Conservation (phyloP, 768 basidiomycete genomes). For the Exidia glandulosa region DNA sequence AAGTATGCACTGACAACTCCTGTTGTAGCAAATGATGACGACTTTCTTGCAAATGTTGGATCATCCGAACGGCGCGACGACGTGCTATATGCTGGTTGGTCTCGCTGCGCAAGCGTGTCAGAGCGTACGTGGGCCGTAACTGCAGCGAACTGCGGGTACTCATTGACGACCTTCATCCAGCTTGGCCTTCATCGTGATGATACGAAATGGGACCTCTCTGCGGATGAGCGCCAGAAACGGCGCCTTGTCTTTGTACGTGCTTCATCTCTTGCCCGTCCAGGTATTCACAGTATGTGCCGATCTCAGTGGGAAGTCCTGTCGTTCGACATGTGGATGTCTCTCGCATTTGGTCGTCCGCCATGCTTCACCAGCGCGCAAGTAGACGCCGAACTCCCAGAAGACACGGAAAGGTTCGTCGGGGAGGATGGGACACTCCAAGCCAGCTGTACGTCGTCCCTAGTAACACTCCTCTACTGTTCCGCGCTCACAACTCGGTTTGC, state of each 20-base stretch:
- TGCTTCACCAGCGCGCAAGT: slow-evolving; percentile 55
- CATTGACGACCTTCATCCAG: not conserved
- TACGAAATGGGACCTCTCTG: not conserved
- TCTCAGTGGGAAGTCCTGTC: not conserved
- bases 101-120: not conserved
- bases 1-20: not conserved
- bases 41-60: not conserved
- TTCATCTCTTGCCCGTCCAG: no score
- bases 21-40: not conserved
- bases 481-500: slow-evolving; percentile 38
- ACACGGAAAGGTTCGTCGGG: slow-evolving; percentile 34
- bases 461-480: slow-evolving; percentile 17
- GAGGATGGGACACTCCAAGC: slow-evolving; percentile 27
- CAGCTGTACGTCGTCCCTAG: slow-evolving; percentile 35
- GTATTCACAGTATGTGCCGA: no score
- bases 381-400: slow-evolving; percentile 53
- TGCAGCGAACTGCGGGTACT: not conserved
- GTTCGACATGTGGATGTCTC: not conserved
- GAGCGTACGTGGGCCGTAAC: not conserved
- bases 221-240: not conserved
- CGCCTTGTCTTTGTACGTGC: not conserved
- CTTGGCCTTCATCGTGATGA: not conserved
- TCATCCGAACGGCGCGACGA: not conserved
- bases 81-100: not conserved
- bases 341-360: slow-evolving; percentile 45